Base-by-base conservation (phyloP, 2,329 filamentous ascomycete genomes). In the Stachybotrys chlorohalonatus region DNA sequence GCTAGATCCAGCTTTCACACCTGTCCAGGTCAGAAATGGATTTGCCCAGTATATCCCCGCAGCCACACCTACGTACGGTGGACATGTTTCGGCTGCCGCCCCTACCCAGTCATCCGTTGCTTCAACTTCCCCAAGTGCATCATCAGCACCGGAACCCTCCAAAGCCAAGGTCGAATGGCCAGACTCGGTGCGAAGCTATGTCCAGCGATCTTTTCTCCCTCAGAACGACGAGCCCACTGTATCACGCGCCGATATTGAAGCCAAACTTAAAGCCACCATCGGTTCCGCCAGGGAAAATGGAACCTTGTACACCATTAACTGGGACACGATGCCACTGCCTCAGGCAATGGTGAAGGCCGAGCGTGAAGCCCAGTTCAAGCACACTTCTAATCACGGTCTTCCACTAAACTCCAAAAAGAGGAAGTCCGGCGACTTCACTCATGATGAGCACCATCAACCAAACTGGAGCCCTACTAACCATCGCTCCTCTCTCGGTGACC, bases 201-300 rank as follows among this genome's bases (percentile, higher is more conserved):
- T 97, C 36, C 87, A 91, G 65, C 85, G 91, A 65, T 92, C 91
- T 31, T 97, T 97, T 68, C 84, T 89, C 52, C 81, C 84, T 31
- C 81, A 84, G 56, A 89, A 91, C 66, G 75, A 85, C 60, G 79
- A 88, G 58, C 64, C 79, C 6, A 79, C 81, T 46, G 81, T 92
- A 49, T 70, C 75, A 52, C 80, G 81, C 53, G 64, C 78, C 53
- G 90, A 95, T 55, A 87, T 96, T 78, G 88, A 96, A 70, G 76
- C 78, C 57, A 95, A 91, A 66, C 76, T 99, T 59, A 96, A 93
- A 71, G 76, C 86, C 57, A 87, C 91, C 62, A 96, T 99, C 68
- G 89, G 87, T 57, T 79, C 85, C 54, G 90, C 90, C 59, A 91
- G 90, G 61, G 87, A 93, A 63, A 81, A 75, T 62, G 82, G 86